Evolutionary conservation across 371 early-diverging fungal species (phyloP).

Genomic region (Vavraia culicis): DNA sequence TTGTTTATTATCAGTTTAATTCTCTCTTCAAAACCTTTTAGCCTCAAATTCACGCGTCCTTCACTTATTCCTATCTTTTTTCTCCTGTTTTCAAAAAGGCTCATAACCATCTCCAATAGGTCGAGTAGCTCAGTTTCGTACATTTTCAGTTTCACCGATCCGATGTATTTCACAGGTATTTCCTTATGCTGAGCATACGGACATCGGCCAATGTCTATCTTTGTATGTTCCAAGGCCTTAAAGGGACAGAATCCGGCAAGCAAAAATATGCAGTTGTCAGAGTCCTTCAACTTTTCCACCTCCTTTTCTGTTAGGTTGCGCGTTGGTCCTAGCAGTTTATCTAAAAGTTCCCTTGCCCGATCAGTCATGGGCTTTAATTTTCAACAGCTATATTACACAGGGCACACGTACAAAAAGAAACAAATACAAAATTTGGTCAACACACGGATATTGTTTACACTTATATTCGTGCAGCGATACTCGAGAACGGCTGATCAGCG

Average conservation of each 20-base stretch:
- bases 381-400: no score
- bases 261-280: conserved; percentile 29
- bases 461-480: no score
- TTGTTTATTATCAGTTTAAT: background rate
- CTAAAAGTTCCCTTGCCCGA: conserved; percentile 14
- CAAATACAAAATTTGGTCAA: no score
- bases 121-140: background rate
- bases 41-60: background rate
- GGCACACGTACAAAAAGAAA: no score
- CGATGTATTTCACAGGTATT: no score
- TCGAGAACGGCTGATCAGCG: no score
- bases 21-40: background rate
- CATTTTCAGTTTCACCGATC: background rate
- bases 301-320: conserved; percentile 2
- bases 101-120: conserved; percentile 2
- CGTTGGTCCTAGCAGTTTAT: conserved; percentile 12
- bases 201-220: background rate
- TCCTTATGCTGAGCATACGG: background rate
- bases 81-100: background rate
- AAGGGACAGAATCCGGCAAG: conserved; percentile 33
- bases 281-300: background rate
- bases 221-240: background rate
- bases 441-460: no score
- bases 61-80: conserved; percentile 1
- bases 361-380: conserved; percentile 19